These are phyloP conservation scores for Boeremia lycopersici DNA, from an alignment of 2,329 filamentous ascomycete genomes.

Conservation along the genomic window DNA sequence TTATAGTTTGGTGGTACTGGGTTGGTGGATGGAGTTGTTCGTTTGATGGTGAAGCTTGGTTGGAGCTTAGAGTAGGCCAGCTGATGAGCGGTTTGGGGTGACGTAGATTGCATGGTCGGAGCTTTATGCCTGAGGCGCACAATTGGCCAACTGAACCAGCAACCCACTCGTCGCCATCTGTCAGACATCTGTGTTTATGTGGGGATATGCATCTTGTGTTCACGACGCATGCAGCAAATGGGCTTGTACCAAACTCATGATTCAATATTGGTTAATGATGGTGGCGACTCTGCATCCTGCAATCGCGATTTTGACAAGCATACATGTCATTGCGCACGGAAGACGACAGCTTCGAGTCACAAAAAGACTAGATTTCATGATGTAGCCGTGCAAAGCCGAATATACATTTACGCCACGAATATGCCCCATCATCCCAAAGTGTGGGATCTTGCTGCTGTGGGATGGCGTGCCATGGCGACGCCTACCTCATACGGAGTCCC, in stretches of 20 bases:
- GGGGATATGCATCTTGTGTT: conserved; percentile 4
- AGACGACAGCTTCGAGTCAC: conserved; percentile 24
- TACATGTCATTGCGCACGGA: neutral
- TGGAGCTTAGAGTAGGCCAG: conserved; percentile 25
- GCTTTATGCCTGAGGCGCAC: conserved; percentile 16
- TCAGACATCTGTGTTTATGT: conserved; percentile 2
- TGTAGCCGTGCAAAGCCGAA: conserved; percentile 43
- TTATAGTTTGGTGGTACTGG: conserved; percentile 1
- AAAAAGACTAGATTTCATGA: conserved; percentile 37
- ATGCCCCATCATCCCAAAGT: conserved; percentile 49
- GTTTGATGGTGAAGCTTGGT: conserved; percentile 19
- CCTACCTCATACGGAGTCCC: conserved; percentile 38
- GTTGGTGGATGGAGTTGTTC: conserved; percentile 6
- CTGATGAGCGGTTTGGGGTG: conserved; percentile 29
- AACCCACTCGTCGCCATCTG: neutral
- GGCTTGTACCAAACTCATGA: no score
- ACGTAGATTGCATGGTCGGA: conserved; percentile 33
- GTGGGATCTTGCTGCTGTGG: conserved; percentile 38
- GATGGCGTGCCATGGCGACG: conserved; percentile 37
- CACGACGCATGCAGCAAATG: neutral
- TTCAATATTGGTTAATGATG: no score
- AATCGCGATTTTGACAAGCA: no score
- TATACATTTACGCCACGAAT: conserved; percentile 49
- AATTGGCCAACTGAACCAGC: conserved; percentile 16
- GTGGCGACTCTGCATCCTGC: no score